Base-by-base conservation (phyloP, 2,329 filamentous ascomycete genomes). In the Myriosclerotinia duriaeana region DNA sequence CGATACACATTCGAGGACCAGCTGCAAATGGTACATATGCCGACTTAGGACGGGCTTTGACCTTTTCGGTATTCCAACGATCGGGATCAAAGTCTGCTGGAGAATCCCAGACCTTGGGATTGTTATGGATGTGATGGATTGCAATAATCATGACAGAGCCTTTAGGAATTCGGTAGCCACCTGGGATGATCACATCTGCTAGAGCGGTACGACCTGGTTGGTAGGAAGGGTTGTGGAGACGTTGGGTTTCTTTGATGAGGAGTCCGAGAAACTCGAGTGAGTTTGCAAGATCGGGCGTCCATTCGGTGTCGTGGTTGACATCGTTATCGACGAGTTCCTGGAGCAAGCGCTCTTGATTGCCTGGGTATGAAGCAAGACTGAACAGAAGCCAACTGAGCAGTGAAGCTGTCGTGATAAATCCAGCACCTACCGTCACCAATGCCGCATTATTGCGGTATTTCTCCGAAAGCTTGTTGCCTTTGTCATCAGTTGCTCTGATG, bases 341-440 rank as follows among this genome's bases (percentile, higher is more conserved):
- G 5, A 82, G 74, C 2, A 83, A 75, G 5, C 76, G 74, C 3
- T 79, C 80, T 67, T 83, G 81, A 70, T 78, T 78, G 2, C 79
- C 80, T 0, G 76, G 74, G 65, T 83, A 82, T 1, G 75, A 75
- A 15, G 77, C 76, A 12, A 82, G 74, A 2, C 77, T 75, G 71
- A 79, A 83, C 17, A 83, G 74, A 5, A 80, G 72, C 81, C 81
- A 83, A 11, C 80, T 80, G 4, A 83, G 77, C 1, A 83, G 77
- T 3, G 78, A 78, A 30, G 78, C 78, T 2, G 79, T 83, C 0
- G 81, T 83, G 2, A 78, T 80, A 69, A 83, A 83, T 4, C 81
- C 81, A 12, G 81, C 81, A 12, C 74, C 81, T 5, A 77, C 77
- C 2, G 76, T 77, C 1, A 82, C 79, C 12, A 81, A 72, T 3